Base-by-base conservation (phyloP, 305 asterid species). In the Ajuga reptans region DNA sequence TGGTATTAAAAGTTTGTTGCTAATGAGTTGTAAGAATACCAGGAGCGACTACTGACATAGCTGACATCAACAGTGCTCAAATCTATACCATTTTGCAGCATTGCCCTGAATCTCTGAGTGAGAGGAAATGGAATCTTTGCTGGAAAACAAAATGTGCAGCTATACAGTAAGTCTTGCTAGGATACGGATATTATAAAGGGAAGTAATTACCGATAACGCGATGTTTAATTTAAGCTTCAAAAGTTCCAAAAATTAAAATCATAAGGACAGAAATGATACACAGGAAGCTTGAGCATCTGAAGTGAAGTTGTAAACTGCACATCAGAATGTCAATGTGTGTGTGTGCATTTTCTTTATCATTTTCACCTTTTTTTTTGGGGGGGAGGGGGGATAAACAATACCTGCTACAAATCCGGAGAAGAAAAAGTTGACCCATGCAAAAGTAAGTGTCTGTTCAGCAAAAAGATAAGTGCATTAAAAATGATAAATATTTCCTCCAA, bases 391-490 rank as follows among this genome's bases (percentile, higher is more conserved):
- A 47, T 36, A 39, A 66, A 33, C 57, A 79, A 64, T 49, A 91
- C 95, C 97, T 84, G 96, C 95, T 67, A 91, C 97, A 69, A 91
- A 88, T 57, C 97, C 97, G 58, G 97, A 91, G 92, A 91, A 89
- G 89, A 91, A 91, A 72, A 91, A 91, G 87, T 88, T 91, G 41
- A 91, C 97, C 96, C 96, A 88, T 7, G 96, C 97, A 82, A 84
- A 91, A 53, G 97, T 88, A 51, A 88, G 89, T 16, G 97, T 91
- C 97, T 88, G 96, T 72, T 36, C 72, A 52, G 51, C 43, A 63
- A 64, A 41, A 42, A 63, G 34, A 68, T 9, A 46, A 72, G 77
- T 27, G 7, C 18, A 46, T 80, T 61, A 68, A 77, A 64, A 73
- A 42, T 11, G 53, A 66, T 16, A 57, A 56, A 66, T 59, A 37